Evolutionary conservation across 306 rosid species (phyloP), one percentile per base, ranked within the genome.

Genomic region (Rubus parviflorus): DNA sequence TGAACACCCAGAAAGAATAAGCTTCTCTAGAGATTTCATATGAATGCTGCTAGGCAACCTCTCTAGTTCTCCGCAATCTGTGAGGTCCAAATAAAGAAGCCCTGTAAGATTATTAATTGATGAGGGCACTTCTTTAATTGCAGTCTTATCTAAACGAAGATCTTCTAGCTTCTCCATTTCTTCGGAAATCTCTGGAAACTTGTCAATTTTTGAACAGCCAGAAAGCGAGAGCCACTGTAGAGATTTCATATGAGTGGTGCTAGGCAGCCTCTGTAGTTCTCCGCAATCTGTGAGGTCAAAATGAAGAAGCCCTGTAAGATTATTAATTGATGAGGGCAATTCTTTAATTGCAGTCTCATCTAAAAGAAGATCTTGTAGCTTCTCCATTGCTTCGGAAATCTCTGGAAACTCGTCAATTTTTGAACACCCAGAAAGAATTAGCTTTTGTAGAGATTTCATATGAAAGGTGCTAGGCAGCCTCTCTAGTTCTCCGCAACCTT

Each of bases 401-500:
- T 30, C 35, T 30, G 35, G 1, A 25, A 25, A 25, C 30, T 25
- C 1, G 30, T 25, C 30, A 25, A 25, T 25, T 25, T 25, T 25
- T 25, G 30, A n/a, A 49, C 47, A 8, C 3, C 38, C 38, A 6
- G 22, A 23, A 9, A 79, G 73, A 30, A 17, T 0, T 0, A 72
- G 22, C 2, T 5, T 2, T 30, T 16, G 0, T 2, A 76, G 64
- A 20, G 51, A 66, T 22, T 54, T 30, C 9, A 54, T 40, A 6
- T 38, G 15, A 40, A 73, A n/a, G 22, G 67, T 73, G 14, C 22
- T 73, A 11, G 76, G 76, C 0, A 73, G 66, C 41, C 30, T 56
- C 64, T 20, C 8, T 2, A 76, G 65, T 58, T 25, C 20, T 30
- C 2, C 10, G 30, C 78, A 75, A 23, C 66, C 3, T 19, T 3